Evolutionary conservation across 2,329 filamentous ascomycete genomes (phyloP).

Genomic region (Aureobasidium sp.): DNA sequence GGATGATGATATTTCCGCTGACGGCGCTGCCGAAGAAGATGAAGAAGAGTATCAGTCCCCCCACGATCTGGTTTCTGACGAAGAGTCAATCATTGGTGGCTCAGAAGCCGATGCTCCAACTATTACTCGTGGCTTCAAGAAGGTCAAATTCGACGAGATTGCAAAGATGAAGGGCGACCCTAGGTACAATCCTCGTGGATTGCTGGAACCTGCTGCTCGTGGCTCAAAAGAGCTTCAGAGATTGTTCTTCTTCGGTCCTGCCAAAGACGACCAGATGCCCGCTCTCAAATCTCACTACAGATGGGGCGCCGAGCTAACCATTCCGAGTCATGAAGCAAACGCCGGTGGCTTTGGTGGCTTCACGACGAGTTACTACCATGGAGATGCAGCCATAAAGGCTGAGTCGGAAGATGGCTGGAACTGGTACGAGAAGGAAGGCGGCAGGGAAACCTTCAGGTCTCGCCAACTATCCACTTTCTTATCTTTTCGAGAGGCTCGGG

Average conservation of each 20-base stretch:
- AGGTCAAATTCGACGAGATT: not conserved
- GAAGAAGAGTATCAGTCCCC: constrained; percentile 26
- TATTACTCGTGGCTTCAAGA: not conserved
- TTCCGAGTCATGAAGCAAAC: constrained; percentile 39
- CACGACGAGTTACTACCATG: constrained; percentile 36
- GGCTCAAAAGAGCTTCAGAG: constrained; percentile 35
- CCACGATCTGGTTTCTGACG: constrained; percentile 29
- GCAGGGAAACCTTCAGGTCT: constrained; percentile 32
- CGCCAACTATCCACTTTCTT: constrained; percentile 33
- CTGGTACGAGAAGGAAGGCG: constrained; percentile 43
- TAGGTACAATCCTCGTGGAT: constrained; percentile 18
- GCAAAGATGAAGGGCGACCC: constrained; percentile 10
- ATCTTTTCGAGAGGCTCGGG: constrained; percentile 27
- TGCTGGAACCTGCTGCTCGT: constrained; percentile 19
- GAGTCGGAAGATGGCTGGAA: constrained; percentile 42
- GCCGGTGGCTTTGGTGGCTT: constrained; percentile 28
- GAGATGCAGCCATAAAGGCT: constrained; percentile 30
- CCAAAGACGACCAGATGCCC: constrained; percentile 40
- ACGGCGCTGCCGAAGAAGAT: constrained; percentile 15
- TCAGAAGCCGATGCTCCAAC: not conserved
- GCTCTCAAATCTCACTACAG: constrained; percentile 40
- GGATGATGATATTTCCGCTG: constrained; percentile 5
- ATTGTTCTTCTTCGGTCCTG: constrained; percentile 43
- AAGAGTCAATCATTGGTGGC: constrained; percentile 7
- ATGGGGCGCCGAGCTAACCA: constrained; percentile 43